phyloP scores from a whole-genome alignment of 148 eudicot genomes.

The Nyssa sinensis region DNA sequence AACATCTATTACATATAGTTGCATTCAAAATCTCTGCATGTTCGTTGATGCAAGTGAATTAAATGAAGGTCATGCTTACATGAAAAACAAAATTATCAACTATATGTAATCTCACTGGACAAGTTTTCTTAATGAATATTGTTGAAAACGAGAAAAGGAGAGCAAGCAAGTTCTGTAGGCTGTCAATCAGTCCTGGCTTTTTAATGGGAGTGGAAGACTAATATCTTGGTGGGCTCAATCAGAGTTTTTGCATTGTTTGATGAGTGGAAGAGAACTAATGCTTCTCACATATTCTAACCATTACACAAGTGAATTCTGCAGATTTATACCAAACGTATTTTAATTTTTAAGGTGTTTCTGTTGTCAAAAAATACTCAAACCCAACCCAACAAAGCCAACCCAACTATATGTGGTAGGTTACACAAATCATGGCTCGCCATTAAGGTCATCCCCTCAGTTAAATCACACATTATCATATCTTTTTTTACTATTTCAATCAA shows the following conservation, averaged over 20 bases:
- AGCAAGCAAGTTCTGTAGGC: slow-evolving; percentile 3
- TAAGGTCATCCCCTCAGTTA: too few species aligned
- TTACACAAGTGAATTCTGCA: not conserved
- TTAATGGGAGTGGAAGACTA: not conserved
- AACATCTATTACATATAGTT: not conserved
- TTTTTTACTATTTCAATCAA: too few species aligned
- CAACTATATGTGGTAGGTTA: too few species aligned
- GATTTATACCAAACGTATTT: not conserved
- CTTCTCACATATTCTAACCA: not conserved
- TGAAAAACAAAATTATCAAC: too few species aligned
- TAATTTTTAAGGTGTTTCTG: not conserved
- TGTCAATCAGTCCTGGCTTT: not conserved
- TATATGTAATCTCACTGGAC: not conserved
- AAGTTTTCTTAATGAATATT: not conserved
- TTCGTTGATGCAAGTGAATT: not conserved
- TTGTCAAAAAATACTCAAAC: not conserved
- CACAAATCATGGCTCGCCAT: not conserved
- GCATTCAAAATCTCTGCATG: not conserved
- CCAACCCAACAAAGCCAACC: not conserved
- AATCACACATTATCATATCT: not conserved
- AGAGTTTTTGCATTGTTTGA: not conserved
- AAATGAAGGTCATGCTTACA: too few species aligned
- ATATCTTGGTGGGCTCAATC: not conserved
- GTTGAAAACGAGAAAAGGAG: not conserved
- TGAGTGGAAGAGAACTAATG: not conserved